Evolutionary conservation across 805 yeast species (phyloP).

Genomic region (Candida palmyrensis): DNA sequence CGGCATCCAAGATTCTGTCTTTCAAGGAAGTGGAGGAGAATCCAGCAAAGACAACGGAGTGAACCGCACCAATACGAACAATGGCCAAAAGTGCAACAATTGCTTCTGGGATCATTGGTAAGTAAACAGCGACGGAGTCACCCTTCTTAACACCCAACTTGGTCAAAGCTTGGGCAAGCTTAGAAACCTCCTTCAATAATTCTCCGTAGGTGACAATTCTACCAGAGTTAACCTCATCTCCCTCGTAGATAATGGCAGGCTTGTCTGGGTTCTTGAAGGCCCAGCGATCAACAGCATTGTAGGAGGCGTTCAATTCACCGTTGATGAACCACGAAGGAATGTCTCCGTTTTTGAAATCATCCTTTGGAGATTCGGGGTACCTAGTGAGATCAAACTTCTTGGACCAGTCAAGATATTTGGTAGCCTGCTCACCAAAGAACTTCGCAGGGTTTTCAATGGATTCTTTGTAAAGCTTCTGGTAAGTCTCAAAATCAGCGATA

Average conservation of each 20-base stretch:
- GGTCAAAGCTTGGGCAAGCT: slow-evolving; percentile 78
- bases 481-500: slow-evolving; percentile 45
- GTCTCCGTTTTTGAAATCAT: slow-evolving; percentile 60
- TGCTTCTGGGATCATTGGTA: slow-evolving; percentile 98
- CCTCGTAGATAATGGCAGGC: slow-evolving; percentile 83
- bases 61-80: slow-evolving; percentile 91
- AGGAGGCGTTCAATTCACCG: slow-evolving; percentile 89
- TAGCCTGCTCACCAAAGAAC: slow-evolving; percentile 54
- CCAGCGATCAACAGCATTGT: slow-evolving; percentile 94
- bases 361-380: slow-evolving; percentile 40
- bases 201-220: slow-evolving; percentile 79
- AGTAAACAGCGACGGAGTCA: slow-evolving; percentile 92
- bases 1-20: slow-evolving; percentile 88
- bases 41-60: slow-evolving; percentile 95
- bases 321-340: slow-evolving; percentile 85
- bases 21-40: slow-evolving; percentile 88
- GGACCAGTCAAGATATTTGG: slow-evolving; percentile 47
- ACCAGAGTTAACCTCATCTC: slow-evolving; percentile 79
- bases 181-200: slow-evolving; percentile 76
- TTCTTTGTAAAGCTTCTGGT: slow-evolving; percentile 46
- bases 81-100: slow-evolving; percentile 91
- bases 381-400: slow-evolving; percentile 45
- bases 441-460: slow-evolving; percentile 50
- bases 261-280: slow-evolving; percentile 85
- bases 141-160: slow-evolving; percentile 89